Percentiles rank a stretch among this genome's conserved stretches.
Evolutionary conservation across 1,284 basidiomycete genomes (phyloP).

Genomic region (Cerrena zonata): DNA sequence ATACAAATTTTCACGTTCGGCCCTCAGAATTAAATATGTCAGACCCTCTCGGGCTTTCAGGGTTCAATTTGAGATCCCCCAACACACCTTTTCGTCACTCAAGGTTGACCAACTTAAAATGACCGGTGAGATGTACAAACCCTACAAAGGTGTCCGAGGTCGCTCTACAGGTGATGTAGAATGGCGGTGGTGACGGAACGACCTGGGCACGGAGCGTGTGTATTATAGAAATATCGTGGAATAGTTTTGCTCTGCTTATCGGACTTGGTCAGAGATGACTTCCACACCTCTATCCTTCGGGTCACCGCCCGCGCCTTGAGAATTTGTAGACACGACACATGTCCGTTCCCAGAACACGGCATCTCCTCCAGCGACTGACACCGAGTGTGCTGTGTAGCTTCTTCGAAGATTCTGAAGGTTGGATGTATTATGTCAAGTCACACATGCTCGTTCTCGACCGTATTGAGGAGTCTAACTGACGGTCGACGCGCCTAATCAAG

Average conservation of each 20-base stretch:
- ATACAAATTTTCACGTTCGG: neutral
- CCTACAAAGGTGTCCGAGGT: slow-evolving; percentile 62
- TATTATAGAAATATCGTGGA: neutral
- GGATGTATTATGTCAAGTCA: neutral
- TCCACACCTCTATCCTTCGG: neutral
- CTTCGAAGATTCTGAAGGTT: neutral
- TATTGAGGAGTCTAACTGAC: neutral
- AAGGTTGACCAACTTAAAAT: slow-evolving; percentile 83
- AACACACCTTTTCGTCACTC: slow-evolving; percentile 73
- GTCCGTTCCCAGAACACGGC: neutral
- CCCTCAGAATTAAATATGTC: slow-evolving; percentile 33
- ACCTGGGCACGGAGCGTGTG: neutral
- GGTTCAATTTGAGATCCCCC: slow-evolving; percentile 66
- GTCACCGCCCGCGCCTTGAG: neutral
- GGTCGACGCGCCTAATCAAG: no score
- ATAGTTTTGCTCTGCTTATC: no score
- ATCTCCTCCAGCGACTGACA: neutral
- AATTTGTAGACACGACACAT: neutral
- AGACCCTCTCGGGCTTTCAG: slow-evolving; percentile 67
- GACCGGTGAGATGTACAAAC: slow-evolving; percentile 76
- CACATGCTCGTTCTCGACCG: neutral
- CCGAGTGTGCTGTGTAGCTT: neutral
- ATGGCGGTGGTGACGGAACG: slow-evolving; percentile 65
- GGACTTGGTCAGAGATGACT: no score
- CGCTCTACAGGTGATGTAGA: slow-evolving; percentile 58